A percentile compares a stretch with the other conserved stretches of the same genome.
Evolutionary conservation across 495 filamentous ascomycete species (phyloP).

Genomic region (Tuber umbilicatum): DNA sequence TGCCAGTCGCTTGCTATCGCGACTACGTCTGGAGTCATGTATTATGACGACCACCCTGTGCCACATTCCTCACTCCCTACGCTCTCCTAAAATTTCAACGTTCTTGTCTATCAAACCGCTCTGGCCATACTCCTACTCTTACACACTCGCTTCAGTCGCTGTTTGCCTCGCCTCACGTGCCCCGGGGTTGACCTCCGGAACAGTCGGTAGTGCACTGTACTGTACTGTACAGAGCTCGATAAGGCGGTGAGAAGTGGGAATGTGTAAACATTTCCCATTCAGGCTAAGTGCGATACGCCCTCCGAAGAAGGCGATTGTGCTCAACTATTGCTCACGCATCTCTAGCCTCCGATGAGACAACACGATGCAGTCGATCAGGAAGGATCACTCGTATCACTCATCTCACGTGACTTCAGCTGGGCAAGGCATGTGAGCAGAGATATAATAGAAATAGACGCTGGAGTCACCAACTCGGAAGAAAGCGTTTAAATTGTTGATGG

Average conservation of each 20-base stretch:
- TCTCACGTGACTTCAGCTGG: background rate
- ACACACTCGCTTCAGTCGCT: background rate
- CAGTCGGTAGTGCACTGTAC: background rate
- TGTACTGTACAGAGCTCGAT: background rate
- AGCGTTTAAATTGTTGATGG: background rate
- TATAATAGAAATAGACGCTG: background rate
- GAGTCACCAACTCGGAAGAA: background rate
- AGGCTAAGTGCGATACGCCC: background rate
- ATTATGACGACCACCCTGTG: background rate
- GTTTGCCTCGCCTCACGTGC: background rate
- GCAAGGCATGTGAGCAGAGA: background rate
- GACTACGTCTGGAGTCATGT: background rate
- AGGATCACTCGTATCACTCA: background rate
- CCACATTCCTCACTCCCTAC: too few relatives aligned
- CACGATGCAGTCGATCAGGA: background rate
- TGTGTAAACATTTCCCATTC: background rate
- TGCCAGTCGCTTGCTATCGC: background rate
- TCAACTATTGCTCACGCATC: too few relatives aligned
- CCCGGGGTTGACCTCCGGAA: background rate
- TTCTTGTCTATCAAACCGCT: background rate
- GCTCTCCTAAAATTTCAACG: too few relatives aligned
- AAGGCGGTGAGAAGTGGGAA: background rate
- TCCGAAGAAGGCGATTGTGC: background rate
- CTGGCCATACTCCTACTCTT: too few relatives aligned
- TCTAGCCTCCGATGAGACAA: background rate